These are phyloP conservation scores for Metschnikowia lochheadii DNA, from an alignment of 805 yeast genomes.

Conservation along the genomic window DNA sequence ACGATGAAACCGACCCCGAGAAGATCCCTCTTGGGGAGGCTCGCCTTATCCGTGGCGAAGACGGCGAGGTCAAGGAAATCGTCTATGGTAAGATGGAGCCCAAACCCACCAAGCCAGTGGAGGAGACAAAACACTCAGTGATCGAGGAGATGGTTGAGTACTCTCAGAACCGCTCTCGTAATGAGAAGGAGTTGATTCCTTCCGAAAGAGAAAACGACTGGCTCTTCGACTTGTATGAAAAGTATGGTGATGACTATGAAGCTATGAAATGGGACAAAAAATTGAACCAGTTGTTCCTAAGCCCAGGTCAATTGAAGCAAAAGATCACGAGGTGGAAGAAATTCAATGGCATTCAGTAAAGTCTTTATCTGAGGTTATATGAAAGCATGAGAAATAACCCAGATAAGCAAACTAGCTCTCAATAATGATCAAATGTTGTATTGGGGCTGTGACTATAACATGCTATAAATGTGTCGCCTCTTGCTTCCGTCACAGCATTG, in stretches of 20 bases:
- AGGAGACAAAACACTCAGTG: slow-evolving; percentile 38
- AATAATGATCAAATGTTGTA: too few relatives aligned
- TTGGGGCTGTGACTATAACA: too few relatives aligned
- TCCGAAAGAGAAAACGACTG: slow-evolving; percentile 74
- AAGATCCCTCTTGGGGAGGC: slow-evolving; percentile 78
- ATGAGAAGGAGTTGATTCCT: slow-evolving; percentile 50
- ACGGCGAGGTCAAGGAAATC: slow-evolving; percentile 61
- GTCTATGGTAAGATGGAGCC: slow-evolving; percentile 64
- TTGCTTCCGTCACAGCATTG: too few relatives aligned
- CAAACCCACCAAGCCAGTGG: slow-evolving; percentile 16
- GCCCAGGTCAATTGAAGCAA: slow-evolving; percentile 76
- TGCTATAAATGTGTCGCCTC: too few relatives aligned
- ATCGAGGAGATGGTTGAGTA: slow-evolving; percentile 63
- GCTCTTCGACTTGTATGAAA: slow-evolving; percentile 58
- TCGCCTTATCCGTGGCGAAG: slow-evolving; percentile 63
- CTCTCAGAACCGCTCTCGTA: slow-evolving; percentile 42
- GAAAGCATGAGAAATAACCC: not conserved
- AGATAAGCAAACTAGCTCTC: not conserved
- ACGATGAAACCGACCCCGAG: slow-evolving; percentile 46
- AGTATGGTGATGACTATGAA: slow-evolving; percentile 83
- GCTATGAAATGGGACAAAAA: slow-evolving; percentile 92
- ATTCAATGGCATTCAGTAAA: not conserved
- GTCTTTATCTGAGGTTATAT: not conserved
- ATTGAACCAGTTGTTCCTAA: slow-evolving; percentile 76
- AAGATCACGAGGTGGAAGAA: slow-evolving; percentile 71